Conservation (phyloP, 129 eudicot species). For the Pseudognaphalium luteoalbum region DNA sequence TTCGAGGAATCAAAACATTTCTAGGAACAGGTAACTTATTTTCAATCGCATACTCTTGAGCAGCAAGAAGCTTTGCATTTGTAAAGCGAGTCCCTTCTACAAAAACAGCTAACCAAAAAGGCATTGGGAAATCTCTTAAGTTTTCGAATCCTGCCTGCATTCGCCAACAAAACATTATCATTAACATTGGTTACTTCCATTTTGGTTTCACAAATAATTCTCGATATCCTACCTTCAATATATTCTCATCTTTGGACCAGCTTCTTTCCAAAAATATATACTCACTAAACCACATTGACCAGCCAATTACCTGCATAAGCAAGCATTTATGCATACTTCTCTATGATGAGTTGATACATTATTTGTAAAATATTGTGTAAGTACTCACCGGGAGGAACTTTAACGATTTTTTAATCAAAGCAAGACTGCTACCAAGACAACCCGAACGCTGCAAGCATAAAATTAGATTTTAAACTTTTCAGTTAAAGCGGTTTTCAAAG, state of each 20-base stretch:
- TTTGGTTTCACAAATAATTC: background rate
- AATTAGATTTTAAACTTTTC: background rate
- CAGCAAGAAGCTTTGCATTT: constrained; percentile 62
- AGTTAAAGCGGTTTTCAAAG: background rate
- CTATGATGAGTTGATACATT: background rate
- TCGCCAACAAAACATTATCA: background rate
- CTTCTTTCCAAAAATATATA: constrained; percentile 63
- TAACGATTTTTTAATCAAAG: constrained; percentile 80
- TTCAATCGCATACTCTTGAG: constrained; percentile 64
- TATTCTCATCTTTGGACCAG: constrained; percentile 63
- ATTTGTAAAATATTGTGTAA: background rate
- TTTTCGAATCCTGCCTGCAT: constrained; percentile 51
- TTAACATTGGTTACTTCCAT: constrained; percentile 12
- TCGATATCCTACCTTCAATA: constrained; percentile 42
- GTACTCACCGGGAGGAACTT: constrained; percentile 75
- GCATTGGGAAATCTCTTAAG: constrained; percentile 56
- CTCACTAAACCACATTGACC: constrained; percentile 81
- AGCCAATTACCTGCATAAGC: constrained; percentile 67
- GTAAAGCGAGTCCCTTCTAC: constrained; percentile 93
- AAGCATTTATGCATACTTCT: background rate
- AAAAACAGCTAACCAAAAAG: constrained; percentile 78
- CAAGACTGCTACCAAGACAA: constrained; percentile 83
- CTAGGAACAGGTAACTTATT: constrained; percentile 63
- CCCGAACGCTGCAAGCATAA: constrained; percentile 71
- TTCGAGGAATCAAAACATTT: constrained; percentile 67